Evolutionary conservation across 148 eudicot genomes (phyloP).

Genomic region (Chenopodium formosanum): DNA sequence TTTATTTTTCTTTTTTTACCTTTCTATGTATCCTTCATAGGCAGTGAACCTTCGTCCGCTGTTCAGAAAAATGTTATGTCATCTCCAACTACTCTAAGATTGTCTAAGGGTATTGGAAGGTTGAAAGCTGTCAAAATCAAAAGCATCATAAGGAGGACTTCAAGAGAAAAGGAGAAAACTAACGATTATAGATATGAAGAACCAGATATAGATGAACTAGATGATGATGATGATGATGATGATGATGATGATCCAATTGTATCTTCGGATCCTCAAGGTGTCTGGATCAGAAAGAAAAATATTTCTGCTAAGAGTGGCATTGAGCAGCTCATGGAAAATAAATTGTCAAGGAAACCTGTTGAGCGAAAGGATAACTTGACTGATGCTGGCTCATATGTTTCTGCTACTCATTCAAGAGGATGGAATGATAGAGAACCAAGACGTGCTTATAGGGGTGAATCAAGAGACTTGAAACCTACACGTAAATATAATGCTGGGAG

Average conservation of each 20-base stretch:
- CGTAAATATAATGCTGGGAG: slow-evolving; percentile 39
- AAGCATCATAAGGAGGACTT: slow-evolving; percentile 37
- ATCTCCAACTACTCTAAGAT: slow-evolving; percentile 21
- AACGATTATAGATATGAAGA: slow-evolving; percentile 32
- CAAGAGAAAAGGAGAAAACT: slow-evolving; percentile 32
- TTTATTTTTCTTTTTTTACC: neutral
- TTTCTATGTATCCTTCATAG: slow-evolving; percentile 15
- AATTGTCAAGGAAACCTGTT: slow-evolving; percentile 17
- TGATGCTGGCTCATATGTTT: slow-evolving; percentile 26
- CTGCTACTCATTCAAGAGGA: slow-evolving; percentile 44
- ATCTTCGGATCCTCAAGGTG: slow-evolving; percentile 31
- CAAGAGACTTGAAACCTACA: slow-evolving; percentile 32
- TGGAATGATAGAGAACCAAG: slow-evolving; percentile 52
- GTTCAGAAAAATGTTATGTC: slow-evolving; percentile 12
- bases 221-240: slow-evolving; percentile 34
- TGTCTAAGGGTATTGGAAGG: slow-evolving; percentile 51
- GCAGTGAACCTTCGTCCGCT: slow-evolving; percentile 21
- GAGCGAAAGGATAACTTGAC: slow-evolving; percentile 15
- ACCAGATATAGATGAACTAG: slow-evolving; percentile 25
- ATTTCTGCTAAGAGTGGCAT: slow-evolving; percentile 33
- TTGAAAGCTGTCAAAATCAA: slow-evolving; percentile 63
- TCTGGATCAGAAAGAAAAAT: slow-evolving; percentile 26
- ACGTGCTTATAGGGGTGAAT: slow-evolving; percentile 24
- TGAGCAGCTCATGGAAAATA: slow-evolving; percentile 27
- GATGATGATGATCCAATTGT: slow-evolving; percentile 25